These are phyloP conservation scores for Alternaria gansuensis DNA, from an alignment of 2,329 filamentous ascomycete species.

Conservation along the genomic window DNA sequence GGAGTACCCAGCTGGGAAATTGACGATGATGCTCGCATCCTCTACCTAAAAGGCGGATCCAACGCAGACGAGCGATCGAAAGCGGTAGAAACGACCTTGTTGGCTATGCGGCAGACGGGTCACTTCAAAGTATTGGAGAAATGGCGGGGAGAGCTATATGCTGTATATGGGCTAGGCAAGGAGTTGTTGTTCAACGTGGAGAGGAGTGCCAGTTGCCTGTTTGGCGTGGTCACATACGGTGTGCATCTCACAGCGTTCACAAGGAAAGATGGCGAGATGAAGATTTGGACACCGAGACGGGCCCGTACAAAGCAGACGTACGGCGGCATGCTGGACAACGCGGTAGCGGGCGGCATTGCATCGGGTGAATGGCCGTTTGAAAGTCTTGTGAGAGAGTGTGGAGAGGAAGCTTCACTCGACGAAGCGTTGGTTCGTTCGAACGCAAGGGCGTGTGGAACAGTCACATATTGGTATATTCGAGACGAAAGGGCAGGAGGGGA, in stretches of 20 bases:
- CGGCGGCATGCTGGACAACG: slow-evolving; percentile 92
- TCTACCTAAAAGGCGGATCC: slow-evolving; percentile 68
- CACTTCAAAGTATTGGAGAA: slow-evolving; percentile 74
- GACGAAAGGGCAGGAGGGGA: slow-evolving; percentile 81
- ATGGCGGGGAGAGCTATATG: slow-evolving; percentile 56
- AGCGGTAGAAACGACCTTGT: slow-evolving; percentile 65
- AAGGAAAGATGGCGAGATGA: slow-evolving; percentile 61
- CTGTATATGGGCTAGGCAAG: slow-evolving; percentile 53
- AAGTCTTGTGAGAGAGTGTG: slow-evolving; percentile 82
- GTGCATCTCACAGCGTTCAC: slow-evolving; percentile 56
- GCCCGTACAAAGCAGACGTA: slow-evolving; percentile 84
- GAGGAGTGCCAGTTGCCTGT: slow-evolving; percentile 53
- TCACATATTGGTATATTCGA: slow-evolving; percentile 87
- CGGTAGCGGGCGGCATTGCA: slow-evolving; percentile 85
- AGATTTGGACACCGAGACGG: slow-evolving; percentile 85
- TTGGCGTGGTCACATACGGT: slow-evolving; percentile 57
- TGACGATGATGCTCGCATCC: slow-evolving; percentile 66
- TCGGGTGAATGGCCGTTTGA: slow-evolving; percentile 83
- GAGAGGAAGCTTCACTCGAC: slow-evolving; percentile 86
- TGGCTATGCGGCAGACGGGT: slow-evolving; percentile 73
- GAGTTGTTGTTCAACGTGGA: slow-evolving; percentile 56
- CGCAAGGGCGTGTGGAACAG: slow-evolving; percentile 69
- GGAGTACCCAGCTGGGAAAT: slow-evolving; percentile 69
- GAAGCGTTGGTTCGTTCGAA: slow-evolving; percentile 71
- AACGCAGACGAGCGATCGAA: slow-evolving; percentile 71